A percentile compares a stretch with the other conserved stretches of the same genome.
These are phyloP conservation scores for Mycena galericulata DNA, from an alignment of 768 basidiomycete genomes.

Conservation along the genomic window DNA sequence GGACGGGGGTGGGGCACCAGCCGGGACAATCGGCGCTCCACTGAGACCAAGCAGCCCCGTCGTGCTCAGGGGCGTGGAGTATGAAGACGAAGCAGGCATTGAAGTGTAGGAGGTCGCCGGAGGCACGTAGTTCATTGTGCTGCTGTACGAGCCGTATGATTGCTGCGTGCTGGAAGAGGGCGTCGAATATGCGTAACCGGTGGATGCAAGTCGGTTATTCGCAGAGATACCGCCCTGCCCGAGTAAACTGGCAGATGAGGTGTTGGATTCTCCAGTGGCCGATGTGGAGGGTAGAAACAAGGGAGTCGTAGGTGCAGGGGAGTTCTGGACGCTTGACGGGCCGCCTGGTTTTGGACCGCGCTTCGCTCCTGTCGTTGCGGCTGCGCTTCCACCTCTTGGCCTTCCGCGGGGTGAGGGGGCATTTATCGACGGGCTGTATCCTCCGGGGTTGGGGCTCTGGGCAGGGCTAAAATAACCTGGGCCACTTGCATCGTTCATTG, in stretches of 20 bases:
- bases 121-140: background rate
- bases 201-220: background rate
- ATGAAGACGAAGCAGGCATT: background rate
- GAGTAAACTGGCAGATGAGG: background rate
- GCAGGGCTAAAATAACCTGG: background rate
- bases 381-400: constrained; percentile 39
- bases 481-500: background rate
- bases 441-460: constrained; percentile 9
- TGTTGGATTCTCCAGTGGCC: constrained; percentile 17
- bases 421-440: constrained; percentile 10
- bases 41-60: constrained; percentile 21
- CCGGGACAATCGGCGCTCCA: constrained; percentile 28
- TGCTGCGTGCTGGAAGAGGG: constrained; percentile 15
- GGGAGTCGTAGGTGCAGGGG: constrained; percentile 46
- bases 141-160: background rate
- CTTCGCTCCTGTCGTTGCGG: constrained; percentile 50
- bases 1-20: constrained; percentile 19
- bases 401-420: constrained; percentile 9
- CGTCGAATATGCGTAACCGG: background rate
- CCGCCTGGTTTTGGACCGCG: constrained; percentile 62
- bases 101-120: background rate
- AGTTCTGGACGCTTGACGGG: constrained; percentile 42
- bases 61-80: background rate
- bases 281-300: constrained; percentile 33
- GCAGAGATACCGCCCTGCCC: background rate